Evolutionary conservation across 176 grass and related monocot genomes (phyloP), one percentile per base, ranked within the genome.

Genomic region (Phoenix dactylifera): DNA sequence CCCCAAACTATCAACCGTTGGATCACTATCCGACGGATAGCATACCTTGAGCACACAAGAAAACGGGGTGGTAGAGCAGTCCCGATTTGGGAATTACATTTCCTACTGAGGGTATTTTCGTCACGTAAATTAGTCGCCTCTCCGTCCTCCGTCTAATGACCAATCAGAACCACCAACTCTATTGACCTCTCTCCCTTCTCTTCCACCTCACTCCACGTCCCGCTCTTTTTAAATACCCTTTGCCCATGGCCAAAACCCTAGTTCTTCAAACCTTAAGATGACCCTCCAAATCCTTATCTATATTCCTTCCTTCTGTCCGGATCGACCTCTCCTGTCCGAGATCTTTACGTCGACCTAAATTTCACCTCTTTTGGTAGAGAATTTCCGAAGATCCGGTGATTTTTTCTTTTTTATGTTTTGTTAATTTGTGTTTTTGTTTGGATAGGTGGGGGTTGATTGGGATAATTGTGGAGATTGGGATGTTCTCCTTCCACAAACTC

Each of bases 401-500:
- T 51, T 61, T 22, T 16, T 22, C 18, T 12, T 30, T 30, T 6
- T 30, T 6, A 30, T 30, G 28, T 30, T 15, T 30, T 44, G 2
- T 54, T 54, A 2, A 26, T 61, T 16, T 16, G n/a, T 14, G 15
- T 22, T 64, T 19, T 24, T 55, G 52, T 9, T 5, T 16, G 2
- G 23, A 24, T 28, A 14, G 7, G 35, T 9, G 35, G 10, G 35
- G 9, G 2, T 44, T 0, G 35, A 44, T 44, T 12, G 20, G 51
- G 23, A 23, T 66, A 71, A 83, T 89, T 82, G 86, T 69, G 50
- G 86, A 95, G 16, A 67, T 67, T 48, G 77, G 86, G 49, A 81
- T 71, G 57, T 63, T 73, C 10, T 68, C 74, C 54, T 72, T 68
- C 51, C 54, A 64, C 29, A 73, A 70, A 59, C 75, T 67, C 26